phyloP scores from a whole-genome alignment of 371 early-diverging fungal species.

The Syncephalastrum racemosum region DNA sequence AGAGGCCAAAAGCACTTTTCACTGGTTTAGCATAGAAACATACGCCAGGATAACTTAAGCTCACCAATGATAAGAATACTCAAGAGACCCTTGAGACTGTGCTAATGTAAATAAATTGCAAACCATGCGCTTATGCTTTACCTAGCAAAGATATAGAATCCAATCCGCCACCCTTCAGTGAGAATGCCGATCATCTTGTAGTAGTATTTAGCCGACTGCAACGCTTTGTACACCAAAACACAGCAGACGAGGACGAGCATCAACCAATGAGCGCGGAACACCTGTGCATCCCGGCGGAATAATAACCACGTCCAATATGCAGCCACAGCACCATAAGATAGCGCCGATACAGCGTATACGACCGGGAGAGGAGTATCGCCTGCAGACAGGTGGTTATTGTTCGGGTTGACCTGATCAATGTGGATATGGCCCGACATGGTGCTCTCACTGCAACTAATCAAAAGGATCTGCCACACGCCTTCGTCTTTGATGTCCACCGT shows the following conservation, averaged over 20 bases:
- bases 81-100: constrained; percentile 52
- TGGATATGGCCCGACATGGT: constrained; percentile 31
- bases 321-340: constrained; percentile 36
- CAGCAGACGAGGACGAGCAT: constrained; percentile 49
- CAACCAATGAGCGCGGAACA: constrained; percentile 57
- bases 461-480: constrained; percentile 48
- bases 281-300: constrained; percentile 37
- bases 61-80: constrained; percentile 57
- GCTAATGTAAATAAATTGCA: not conserved
- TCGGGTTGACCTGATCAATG: constrained; percentile 49
- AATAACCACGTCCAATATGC: constrained; percentile 38
- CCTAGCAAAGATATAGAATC: constrained; percentile 59
- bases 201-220: constrained; percentile 53
- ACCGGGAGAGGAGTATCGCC: constrained; percentile 55
- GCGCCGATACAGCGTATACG: constrained; percentile 41
- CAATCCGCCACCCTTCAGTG: constrained; percentile 56
- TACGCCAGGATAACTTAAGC: not conserved
- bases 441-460: constrained; percentile 45
- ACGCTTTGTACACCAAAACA: constrained; percentile 52
- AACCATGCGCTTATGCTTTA: constrained; percentile 15
- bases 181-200: constrained; percentile 48
- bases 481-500: constrained; percentile 34
- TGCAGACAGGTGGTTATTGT: constrained; percentile 51
- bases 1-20: constrained; percentile 50
- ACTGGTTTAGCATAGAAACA: not conserved